Evolutionary conservation across 139 green algal genomes (phyloP), one percentile per base, ranked within the genome.

Genomic region (Chlamydomonas sp.): DNA sequence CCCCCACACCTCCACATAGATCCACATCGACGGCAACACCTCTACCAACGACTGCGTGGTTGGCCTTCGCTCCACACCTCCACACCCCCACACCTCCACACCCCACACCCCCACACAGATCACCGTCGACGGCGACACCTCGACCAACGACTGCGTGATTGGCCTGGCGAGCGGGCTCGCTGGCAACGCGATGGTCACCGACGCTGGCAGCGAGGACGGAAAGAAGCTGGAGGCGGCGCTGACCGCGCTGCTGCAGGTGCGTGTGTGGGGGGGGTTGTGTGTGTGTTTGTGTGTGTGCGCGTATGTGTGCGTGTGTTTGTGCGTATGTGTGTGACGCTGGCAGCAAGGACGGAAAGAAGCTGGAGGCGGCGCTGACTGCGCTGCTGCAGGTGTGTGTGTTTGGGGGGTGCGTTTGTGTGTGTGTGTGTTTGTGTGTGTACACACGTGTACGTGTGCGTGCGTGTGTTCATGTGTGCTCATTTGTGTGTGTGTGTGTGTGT

Each of bases 31-130:
- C 65, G 90, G 90, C 22, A 90, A 96, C 83, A 95, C 90, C 30
- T 87, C 74, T 75, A 96, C 90, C 30, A 96, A 96, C 71, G 90
- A 96, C 82, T 88, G 77, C 36, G 87, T 96, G 10, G 83, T 96
- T 35, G 87, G 77, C 13, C 83, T 96, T n/a, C n/a, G n/a, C n/a
- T n/a, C n/a, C n/a, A n/a, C n/a, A n/a, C n/a, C n/a, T n/a, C n/a
- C n/a, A n/a, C n/a, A n/a, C n/a, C n/a, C n/a, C n/a, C n/a, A n/a
- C n/a, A n/a, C n/a, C n/a, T n/a, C n/a, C n/a, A n/a, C n/a, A n/a
- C n/a, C n/a, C n/a, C n/a, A n/a, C n/a, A n/a, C n/a, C n/a, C n/a
- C n/a, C n/a, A n/a, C n/a, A n/a, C 38, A 70, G 63, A 70, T 70
- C 38, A 70, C 63, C 29, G 89, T 96, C 8, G 90, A 96, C 65